Evolutionary conservation across 192 early-diverging fungal species (phyloP).

Genomic region (Coemansia sp.): DNA sequence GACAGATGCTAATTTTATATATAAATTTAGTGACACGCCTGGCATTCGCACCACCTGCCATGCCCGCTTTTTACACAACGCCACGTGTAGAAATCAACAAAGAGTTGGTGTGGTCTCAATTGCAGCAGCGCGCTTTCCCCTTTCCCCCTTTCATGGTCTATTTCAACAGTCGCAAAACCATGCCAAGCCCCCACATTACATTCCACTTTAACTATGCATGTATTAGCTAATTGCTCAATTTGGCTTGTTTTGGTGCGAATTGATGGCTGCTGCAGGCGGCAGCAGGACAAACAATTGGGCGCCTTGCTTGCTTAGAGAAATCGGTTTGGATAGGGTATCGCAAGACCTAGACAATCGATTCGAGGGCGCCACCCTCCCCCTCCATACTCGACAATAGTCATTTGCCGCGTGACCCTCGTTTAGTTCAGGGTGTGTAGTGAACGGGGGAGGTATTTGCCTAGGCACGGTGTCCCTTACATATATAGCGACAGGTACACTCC

Average conservation of each 20-base stretch:
- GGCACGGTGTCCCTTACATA: neutral
- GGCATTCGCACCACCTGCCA: neutral
- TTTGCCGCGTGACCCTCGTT: no score
- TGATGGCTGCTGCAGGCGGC: neutral
- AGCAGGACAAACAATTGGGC: neutral
- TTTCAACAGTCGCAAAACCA: neutral
- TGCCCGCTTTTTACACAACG: neutral
- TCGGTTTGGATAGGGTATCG: neutral
- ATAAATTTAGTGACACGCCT: neutral
- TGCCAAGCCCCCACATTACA: neutral
- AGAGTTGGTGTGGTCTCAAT: neutral
- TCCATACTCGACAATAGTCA: neutral
- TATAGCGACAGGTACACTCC: no score
- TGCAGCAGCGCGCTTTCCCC: neutral
- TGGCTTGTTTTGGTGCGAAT: neutral
- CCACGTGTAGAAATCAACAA: neutral
- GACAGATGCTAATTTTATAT: neutral
- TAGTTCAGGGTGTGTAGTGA: no score
- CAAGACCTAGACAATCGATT: neutral
- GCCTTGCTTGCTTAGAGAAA: neutral
- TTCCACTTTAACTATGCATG: neutral
- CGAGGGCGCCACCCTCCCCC: neutral
- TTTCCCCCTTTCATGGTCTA: neutral
- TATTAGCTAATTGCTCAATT: neutral
- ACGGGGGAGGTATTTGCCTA: no score